A percentile compares a stretch with the other conserved stretches of the same genome.
phyloP scores from a whole-genome alignment of 2,329 filamentous ascomycete species.

The Aspergillus floridensis region DNA sequence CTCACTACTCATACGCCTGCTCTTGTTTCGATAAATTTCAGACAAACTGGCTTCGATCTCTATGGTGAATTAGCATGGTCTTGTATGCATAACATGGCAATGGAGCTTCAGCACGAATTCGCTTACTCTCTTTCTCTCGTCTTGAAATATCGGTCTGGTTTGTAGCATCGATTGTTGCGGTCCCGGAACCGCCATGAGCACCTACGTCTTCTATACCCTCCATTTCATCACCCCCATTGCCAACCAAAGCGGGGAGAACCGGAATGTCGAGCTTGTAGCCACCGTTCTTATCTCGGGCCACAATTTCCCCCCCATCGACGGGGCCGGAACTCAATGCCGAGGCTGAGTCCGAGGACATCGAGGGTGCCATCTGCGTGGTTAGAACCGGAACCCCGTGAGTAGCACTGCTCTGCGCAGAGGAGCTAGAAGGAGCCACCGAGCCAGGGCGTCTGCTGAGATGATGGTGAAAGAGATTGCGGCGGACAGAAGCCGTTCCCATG shows the following conservation, averaged over 20 bases:
- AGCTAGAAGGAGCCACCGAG: slow-evolving; percentile 27
- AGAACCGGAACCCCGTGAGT: slow-evolving; percentile 22
- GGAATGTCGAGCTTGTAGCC: slow-evolving; percentile 49
- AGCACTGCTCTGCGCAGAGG: slow-evolving; percentile 11
- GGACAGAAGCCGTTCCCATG: slow-evolving; percentile 38
- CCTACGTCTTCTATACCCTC: slow-evolving; percentile 51
- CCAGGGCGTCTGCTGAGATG: slow-evolving; percentile 45
- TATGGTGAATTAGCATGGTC: slow-evolving; percentile 14
- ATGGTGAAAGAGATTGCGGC: slow-evolving; percentile 46
- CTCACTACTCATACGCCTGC: slow-evolving; percentile 57
- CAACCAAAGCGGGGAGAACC: slow-evolving; percentile 35
- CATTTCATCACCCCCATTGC: slow-evolving; percentile 42
- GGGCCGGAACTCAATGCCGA: slow-evolving; percentile 21
- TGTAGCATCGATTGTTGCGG: slow-evolving; percentile 56
- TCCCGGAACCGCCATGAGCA: slow-evolving; percentile 54
- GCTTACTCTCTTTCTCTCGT: slow-evolving; percentile 43
- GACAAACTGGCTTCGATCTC: slow-evolving; percentile 48
- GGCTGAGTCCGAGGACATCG: slow-evolving; percentile 22
- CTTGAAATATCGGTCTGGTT: slow-evolving; percentile 30
- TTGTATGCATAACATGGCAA: neutral
- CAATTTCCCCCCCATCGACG: slow-evolving; percentile 46
- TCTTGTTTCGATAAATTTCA: slow-evolving; percentile 41
- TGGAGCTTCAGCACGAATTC: neutral
- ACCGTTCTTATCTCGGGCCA: slow-evolving; percentile 50
- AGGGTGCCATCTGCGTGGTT: slow-evolving; percentile 24